Evolutionary conservation across 2,329 filamentous ascomycete genomes (phyloP), one percentile per base, ranked within the genome.

Genomic region (Elsinoe arachidis): DNA sequence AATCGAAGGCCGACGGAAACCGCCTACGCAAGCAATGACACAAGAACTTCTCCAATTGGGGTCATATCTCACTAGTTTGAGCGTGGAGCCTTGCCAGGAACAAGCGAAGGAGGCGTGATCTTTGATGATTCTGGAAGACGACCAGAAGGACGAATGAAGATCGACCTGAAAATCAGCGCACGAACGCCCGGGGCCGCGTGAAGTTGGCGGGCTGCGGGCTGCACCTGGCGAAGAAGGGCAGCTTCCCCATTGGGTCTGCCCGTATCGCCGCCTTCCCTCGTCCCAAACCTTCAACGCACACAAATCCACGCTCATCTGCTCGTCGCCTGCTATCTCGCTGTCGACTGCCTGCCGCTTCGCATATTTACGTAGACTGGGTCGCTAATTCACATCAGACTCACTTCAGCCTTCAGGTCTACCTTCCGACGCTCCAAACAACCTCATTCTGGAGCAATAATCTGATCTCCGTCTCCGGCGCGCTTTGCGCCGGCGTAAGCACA

Each of bases 401-500:
- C 46, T 51, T 34, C 26, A 9, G 7, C 23, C 14, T 17, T 19
- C 46, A 34, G 14, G 17, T 5, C 14, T 4, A 15, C 26, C 46
- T 51, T 35, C 26, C 19, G 12, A 34, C 46, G 3, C 15, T 7
- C 46, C 15, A 5, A 9, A 34, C 49, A 26, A 5, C 15, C 49
- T 23, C 49, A 53, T 37, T 34, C 49, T 53, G 49, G 49, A 53
- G 17, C 33, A 30, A 53, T 33, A 53, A 15, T 21, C 49, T 34
- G 49, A 53, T 53, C 38, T 34, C 34, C 33, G 49, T 53, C 33
- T 53, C 54, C 54, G 38, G 54, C 54, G 54, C 54, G 54, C 54
- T 56, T 56, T 56, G 54, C 54, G 54, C 54, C 54, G 54, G 54
- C 30, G 21, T 39, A 56, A 56, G 54, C 15, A 26, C 17, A 26